Evolutionary conservation across 495 filamentous ascomycete species (phyloP), one percentile per base, ranked within the genome.

Genomic region (Darksidea phi): DNA sequence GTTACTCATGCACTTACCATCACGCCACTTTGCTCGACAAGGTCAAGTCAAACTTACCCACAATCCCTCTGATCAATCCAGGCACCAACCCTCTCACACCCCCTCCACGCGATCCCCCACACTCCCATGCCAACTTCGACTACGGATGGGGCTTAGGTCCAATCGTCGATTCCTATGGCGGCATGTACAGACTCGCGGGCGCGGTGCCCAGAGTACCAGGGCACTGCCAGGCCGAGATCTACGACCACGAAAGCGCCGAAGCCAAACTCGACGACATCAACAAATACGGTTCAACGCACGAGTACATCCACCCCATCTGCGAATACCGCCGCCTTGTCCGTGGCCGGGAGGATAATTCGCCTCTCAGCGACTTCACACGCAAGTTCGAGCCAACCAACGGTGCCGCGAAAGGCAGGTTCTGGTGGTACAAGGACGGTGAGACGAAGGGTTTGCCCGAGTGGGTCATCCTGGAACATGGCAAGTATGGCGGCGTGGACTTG

Each of bases 251-350:
- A 15, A 15, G 17, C 2, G 34, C 20, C 13, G 32, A 57, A 34
- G 32, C 20, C 32, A 43, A 46, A 15, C 42, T 52, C 6, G 48
- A 34, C 2, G 23, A 50, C n/a, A 57, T 66, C 21, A 53, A 37
- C 5, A 23, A 52, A 1, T 41, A 48, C 18, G 63, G 63, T 13
- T 46, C 17, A 21, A 62, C 58, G 11, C 52, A 67, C 48, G 64
- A 67, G 43, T 67, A 62, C 34, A 62, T 67, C 23, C 64, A 67
- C 20, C 64, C 64, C 26, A 48, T 67, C 18, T 60, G 56, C 38
- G 21, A 59, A 13, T 66, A 60, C 24, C 63, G 63, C 18, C 10
- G 60, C 10, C 17, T 59, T 2, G 34, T 59, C 13, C 54, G 61
- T 12, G 56, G 49, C 10, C 37, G 24, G 48, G 56, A 66, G 20